Conservation (phyloP, 768 basidiomycete species). For the Gymnopilus dilepis region DNA sequence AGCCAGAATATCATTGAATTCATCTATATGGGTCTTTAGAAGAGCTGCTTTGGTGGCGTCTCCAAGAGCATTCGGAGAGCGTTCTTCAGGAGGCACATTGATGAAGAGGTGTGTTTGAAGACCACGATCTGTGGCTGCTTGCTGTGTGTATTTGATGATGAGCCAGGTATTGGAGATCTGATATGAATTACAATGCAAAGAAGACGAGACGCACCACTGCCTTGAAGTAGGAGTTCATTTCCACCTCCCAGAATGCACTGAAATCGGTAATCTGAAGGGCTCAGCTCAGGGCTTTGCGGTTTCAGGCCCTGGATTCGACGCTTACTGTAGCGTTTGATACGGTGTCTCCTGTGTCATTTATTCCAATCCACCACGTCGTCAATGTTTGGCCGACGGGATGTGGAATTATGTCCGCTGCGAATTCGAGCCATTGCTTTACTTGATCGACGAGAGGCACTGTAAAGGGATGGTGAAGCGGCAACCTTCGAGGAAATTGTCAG, state of each 20-base stretch:
- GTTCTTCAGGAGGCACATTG: conserved; percentile 61
- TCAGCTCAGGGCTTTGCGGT: background rate
- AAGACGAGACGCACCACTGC: conserved; percentile 47
- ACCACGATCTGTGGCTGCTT: conserved; percentile 44
- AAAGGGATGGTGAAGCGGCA: conserved; percentile 53
- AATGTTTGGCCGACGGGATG: conserved; percentile 48
- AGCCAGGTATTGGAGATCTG: background rate
- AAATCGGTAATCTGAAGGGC: conserved; percentile 54
- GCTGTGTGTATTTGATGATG: conserved; percentile 15
- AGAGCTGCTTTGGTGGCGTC: conserved; percentile 40
- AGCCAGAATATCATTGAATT: conserved; percentile 49
- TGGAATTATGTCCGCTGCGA: conserved; percentile 49
- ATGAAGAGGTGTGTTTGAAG: conserved; percentile 55
- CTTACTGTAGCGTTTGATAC: conserved; percentile 40
- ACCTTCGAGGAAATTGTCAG: conserved; percentile 30
- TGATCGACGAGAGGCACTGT: conserved; percentile 53
- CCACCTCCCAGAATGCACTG: conserved; percentile 51
- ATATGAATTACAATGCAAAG: background rate
- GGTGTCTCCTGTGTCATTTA: conserved; percentile 62
- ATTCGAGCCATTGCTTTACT: conserved; percentile 53
- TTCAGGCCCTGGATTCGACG: background rate
- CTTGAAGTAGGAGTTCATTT: conserved; percentile 54
- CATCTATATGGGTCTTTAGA: conserved; percentile 42
- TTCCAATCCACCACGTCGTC: conserved; percentile 63
- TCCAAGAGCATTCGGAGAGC: conserved; percentile 45